phyloP scores from a whole-genome alignment of 257 asterid genomes.

The Oldenlandia corymbosa region DNA sequence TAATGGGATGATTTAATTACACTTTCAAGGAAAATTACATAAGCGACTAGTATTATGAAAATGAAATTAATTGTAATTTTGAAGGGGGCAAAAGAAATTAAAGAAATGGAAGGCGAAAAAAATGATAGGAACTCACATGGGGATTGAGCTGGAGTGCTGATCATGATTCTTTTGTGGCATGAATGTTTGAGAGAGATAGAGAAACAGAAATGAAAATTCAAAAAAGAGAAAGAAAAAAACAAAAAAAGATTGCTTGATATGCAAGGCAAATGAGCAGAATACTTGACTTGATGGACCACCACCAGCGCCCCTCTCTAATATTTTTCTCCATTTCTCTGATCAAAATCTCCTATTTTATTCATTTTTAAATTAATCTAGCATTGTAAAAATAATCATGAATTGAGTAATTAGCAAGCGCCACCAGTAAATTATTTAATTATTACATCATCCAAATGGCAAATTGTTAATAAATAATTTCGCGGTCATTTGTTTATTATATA shows the following conservation, averaged over 20 bases:
- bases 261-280: conserved; percentile 71
- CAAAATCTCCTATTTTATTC: neutral
- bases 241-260: conserved; percentile 63
- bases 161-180: conserved; percentile 65
- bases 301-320: conserved; percentile 19
- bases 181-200: conserved; percentile 39
- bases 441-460: too few species aligned
- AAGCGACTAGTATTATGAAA: too few species aligned
- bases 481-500: too few species aligned
- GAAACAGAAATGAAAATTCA: too few species aligned
- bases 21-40: too few species aligned
- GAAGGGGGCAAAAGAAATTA: too few species aligned
- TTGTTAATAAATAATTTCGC: too few species aligned
- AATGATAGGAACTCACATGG: conserved; percentile 82
- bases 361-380: too few species aligned
- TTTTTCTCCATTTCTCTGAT: neutral
- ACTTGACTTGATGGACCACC: conserved; percentile 68
- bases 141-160: conserved; percentile 59
- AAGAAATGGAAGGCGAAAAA: conserved; percentile 40
- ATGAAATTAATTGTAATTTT: too few species aligned
- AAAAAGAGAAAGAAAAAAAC: conserved; percentile 24
- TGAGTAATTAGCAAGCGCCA: conserved; percentile 7
- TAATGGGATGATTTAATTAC: too few species aligned
- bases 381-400: too few species aligned
- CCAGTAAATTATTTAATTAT: too few species aligned